Conservation (phyloP, 2,329 filamentous ascomycete genomes). For the Xylariaceae sp. region DNA sequence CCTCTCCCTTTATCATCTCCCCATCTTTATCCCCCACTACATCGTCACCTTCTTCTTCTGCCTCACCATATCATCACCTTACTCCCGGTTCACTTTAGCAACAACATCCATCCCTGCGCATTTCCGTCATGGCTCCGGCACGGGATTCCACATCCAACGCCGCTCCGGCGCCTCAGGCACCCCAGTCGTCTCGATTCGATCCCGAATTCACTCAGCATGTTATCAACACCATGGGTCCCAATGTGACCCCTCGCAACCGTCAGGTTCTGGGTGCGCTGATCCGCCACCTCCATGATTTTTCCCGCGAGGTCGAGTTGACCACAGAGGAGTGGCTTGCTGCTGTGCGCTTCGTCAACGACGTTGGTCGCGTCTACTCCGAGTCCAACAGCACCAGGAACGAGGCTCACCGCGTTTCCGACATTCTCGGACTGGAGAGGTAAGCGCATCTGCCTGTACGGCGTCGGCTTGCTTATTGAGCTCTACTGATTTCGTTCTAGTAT, state of each 20-base stretch:
- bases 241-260: constrained; percentile 59
- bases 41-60: neutral
- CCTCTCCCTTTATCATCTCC: constrained; percentile 1
- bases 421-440: constrained; percentile 68
- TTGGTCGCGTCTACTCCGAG: constrained; percentile 55
- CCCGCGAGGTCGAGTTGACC: constrained; percentile 70
- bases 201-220: constrained; percentile 72
- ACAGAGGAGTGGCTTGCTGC: constrained; percentile 72
- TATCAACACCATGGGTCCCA: constrained; percentile 66
- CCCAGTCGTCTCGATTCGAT: constrained; percentile 52
- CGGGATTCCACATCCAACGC: constrained; percentile 28
- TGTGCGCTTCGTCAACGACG: constrained; percentile 68
- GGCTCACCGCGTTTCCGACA: constrained; percentile 65
- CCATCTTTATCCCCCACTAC: neutral
- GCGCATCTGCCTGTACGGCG: constrained; percentile 28
- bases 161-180: constrained; percentile 25
- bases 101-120: neutral
- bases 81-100: neutral
- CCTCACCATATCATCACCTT: neutral
- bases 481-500: constrained; percentile 38
- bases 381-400: constrained; percentile 67
- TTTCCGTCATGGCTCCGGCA: constrained; percentile 23
- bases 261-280: constrained; percentile 60
- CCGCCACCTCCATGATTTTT: constrained; percentile 71
- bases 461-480: neutral